phyloP scores from a whole-genome alignment of 768 basidiomycete genomes.

The Symmetrospora coprosmae region DNA sequence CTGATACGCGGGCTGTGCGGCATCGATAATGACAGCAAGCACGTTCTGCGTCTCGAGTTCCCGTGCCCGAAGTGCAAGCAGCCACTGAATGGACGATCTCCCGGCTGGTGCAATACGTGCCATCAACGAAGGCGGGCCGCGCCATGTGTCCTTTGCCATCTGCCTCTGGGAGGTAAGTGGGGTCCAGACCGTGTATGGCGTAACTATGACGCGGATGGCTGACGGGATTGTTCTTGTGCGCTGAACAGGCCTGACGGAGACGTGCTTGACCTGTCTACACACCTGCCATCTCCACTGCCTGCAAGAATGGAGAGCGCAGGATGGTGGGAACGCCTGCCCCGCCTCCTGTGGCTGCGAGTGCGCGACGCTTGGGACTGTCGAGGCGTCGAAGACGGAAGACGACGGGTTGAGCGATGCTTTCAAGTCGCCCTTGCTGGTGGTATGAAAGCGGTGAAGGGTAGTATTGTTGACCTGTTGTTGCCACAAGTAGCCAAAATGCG shows the following conservation, averaged over 20 bases:
- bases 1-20: not conserved
- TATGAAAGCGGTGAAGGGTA: too few species aligned
- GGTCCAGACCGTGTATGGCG: too few species aligned
- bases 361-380: too few species aligned
- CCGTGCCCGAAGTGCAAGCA: not conserved
- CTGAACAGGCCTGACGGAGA: slow-evolving; percentile 1
- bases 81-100: not conserved
- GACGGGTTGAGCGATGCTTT: too few species aligned
- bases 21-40: not conserved
- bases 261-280: slow-evolving; percentile 11
- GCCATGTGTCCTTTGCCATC: slow-evolving; percentile 10
- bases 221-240: not conserved
- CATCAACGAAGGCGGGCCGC: not conserved
- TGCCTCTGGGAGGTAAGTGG: slow-evolving; percentile 4
- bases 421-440: too few species aligned
- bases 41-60: not conserved
- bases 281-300: slow-evolving; percentile 2
- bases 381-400: too few species aligned
- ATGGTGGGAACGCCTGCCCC: not conserved
- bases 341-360: slow-evolving; percentile 15
- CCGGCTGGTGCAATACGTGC: slow-evolving; percentile 9
- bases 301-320: not conserved
- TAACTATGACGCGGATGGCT: too few species aligned
- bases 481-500: too few species aligned
- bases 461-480: too few species aligned